Evolutionary conservation across 1,284 basidiomycete genomes (phyloP), one percentile per base, ranked within the genome.

Genomic region (Sparassis latifolia): DNA sequence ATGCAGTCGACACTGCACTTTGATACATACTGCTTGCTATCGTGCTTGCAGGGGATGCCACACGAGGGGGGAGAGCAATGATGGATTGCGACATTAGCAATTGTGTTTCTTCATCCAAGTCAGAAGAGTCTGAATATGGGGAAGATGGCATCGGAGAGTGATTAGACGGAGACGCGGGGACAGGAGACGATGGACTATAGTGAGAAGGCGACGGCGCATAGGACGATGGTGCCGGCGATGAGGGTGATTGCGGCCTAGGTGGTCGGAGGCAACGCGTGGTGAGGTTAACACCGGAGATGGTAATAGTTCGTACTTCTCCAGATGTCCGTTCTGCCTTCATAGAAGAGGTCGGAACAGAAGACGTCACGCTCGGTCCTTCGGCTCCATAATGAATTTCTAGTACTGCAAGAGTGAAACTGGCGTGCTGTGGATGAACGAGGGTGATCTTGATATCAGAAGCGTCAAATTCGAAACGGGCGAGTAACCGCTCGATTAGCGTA

Each of bases 381-480:
- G 77, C 80, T 46, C 69, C 69, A 62, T 88, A 91, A 10, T 65
- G 67, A 50, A 89, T 69, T 42, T 84, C 75, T 7, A 78, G 68
- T 33, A 91, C 62, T 20, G 69, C 73, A 47, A 87, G 56, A 2
- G 79, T 82, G 57, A 89, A 69, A 57, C 78, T 78, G n/a, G 82
- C 74, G 45, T 77, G 76, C 35, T 71, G 74, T 4, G 82, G 79
- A 61, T 84, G 76, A 29, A 89, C 68, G 38, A 90, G 54, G 0
- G 84, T 84, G 39, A 95, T 70, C 53, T 71, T 78, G 35, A 86
- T 78, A 58, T 90, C 82, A 29, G 71, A 65, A 30, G 88, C 86
- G 57, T 84, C 82, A 61, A 92, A 86, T 55, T 89, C 80, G 58
- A 97, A 87, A 52, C 88, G 78, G 6, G 90, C 80, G 10, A 97